Evolutionary conservation across 192 early-diverging fungal species (phyloP).

Genomic region (Pilaira anomala): DNA sequence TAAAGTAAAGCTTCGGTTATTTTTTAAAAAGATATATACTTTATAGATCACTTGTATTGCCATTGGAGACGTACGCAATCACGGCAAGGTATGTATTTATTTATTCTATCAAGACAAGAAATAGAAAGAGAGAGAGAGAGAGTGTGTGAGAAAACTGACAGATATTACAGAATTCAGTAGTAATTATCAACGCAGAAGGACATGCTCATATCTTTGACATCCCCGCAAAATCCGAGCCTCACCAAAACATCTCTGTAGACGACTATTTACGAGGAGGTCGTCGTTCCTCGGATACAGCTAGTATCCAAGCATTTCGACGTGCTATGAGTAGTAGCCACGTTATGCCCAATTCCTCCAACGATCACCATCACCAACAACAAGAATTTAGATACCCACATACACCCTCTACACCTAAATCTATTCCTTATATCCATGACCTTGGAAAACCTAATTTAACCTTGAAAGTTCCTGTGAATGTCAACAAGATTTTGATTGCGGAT

Average conservation of each 20-base stretch:
- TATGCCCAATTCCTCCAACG: no score
- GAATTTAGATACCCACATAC: background rate
- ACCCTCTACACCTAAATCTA: background rate
- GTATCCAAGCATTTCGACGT: constrained; percentile 28
- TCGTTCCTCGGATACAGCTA: constrained; percentile 27
- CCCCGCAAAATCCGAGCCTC: constrained; percentile 9
- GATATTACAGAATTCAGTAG: constrained; percentile 46
- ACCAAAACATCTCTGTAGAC: constrained; percentile 23
- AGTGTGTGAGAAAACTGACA: background rate
- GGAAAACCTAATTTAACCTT: constrained; percentile 41
- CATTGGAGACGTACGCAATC: constrained; percentile 54
- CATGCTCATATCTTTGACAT: constrained; percentile 57
- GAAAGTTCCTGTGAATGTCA: constrained; percentile 56
- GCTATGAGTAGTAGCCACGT: constrained; percentile 15
- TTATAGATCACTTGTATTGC: constrained; percentile 56
- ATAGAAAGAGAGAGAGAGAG: background rate
- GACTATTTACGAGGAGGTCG: constrained; percentile 27
- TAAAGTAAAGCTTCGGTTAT: no score
- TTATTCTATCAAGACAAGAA: no score
- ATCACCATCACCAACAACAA: background rate
- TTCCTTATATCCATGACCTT: constrained; percentile 14
- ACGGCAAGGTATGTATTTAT: constrained; percentile 42
- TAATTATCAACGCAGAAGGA: constrained; percentile 55
- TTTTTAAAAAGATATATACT: no score
- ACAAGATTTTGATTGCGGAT: constrained; percentile 53